phyloP scores from a whole-genome alignment of 768 basidiomycete species.

The Baorangia bicolor region DNA sequence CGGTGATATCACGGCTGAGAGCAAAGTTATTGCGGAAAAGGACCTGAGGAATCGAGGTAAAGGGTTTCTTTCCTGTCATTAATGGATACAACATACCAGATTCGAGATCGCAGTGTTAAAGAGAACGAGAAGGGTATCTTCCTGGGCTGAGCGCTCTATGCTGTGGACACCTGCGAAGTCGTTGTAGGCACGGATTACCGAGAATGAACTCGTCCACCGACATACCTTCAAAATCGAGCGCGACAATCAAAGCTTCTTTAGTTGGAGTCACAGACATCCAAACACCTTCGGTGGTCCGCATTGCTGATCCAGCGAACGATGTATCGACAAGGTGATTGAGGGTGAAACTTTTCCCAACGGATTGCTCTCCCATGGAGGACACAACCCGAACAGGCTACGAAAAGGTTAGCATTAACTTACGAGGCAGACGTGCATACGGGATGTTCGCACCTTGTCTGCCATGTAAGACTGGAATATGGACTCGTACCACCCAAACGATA shows the following conservation, averaged over 20 bases:
- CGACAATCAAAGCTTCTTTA: conserved; percentile 51
- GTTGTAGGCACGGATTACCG: not conserved
- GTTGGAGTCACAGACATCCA: conserved; percentile 70
- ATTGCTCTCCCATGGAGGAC: conserved; percentile 69
- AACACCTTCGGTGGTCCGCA: conserved; percentile 63
- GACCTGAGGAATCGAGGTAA: conserved; percentile 38
- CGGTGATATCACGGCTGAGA: conserved; percentile 56
- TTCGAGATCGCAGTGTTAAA: conserved; percentile 69
- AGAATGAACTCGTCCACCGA: too few relatives aligned
- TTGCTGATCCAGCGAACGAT: conserved; percentile 63
- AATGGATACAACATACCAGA: conserved; percentile 37
- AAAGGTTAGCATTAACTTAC: not conserved
- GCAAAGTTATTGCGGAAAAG: conserved; percentile 68
- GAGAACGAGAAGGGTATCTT: conserved; percentile 61
- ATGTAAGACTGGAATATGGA: conserved; percentile 62
- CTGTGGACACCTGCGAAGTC: conserved; percentile 53
- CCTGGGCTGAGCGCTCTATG: conserved; percentile 61
- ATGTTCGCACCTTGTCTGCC: conserved; percentile 45
- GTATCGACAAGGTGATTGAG: conserved; percentile 64
- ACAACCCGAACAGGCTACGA: conserved; percentile 59
- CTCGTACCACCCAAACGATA: conserved; percentile 69
- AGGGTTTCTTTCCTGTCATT: not conserved
- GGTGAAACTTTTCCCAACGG: conserved; percentile 58
- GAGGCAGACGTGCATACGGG: not conserved
- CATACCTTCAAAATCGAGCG: conserved; percentile 64